Conservation (phyloP, 768 basidiomycete genomes). For the Psilocybe subaeruginosa region DNA sequence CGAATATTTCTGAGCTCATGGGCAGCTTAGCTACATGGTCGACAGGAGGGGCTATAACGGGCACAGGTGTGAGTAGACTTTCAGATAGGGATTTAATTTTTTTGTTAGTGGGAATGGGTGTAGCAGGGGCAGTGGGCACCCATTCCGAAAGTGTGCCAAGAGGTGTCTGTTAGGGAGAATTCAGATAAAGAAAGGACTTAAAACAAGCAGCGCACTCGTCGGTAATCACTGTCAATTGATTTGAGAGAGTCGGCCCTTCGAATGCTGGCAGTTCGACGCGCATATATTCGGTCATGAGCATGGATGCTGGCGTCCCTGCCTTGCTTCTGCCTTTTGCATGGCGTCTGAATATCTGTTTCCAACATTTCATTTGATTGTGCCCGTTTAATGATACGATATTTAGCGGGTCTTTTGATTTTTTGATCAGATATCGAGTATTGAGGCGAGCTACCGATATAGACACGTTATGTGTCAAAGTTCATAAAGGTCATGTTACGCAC, state of each 20-base stretch:
- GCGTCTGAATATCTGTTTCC: neutral
- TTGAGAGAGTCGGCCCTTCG: constrained; percentile 22
- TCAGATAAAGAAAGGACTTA: neutral
- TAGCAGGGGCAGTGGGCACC: constrained; percentile 16
- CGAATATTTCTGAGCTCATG: constrained; percentile 40
- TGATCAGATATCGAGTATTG: neutral
- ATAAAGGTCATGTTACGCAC: neutral
- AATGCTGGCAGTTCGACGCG: constrained; percentile 20
- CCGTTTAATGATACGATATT: constrained; percentile 23
- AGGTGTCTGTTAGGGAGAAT: neutral
- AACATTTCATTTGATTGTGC: constrained; percentile 10
- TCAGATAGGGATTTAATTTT: neutral
- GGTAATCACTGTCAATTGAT: neutral
- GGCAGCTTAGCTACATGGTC: constrained; percentile 34
- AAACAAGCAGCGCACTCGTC: neutral
- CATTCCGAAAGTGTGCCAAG: neutral
- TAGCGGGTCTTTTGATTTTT: neutral
- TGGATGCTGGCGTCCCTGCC: neutral
- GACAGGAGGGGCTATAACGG: constrained; percentile 58
- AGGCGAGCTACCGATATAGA: neutral
- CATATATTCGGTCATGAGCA: constrained; percentile 19
- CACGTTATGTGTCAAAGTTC: neutral
- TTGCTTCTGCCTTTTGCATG: constrained; percentile 17
- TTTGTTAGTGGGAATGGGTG: neutral
- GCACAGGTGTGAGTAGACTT: constrained; percentile 30